Base-by-base conservation (phyloP, 2,329 filamentous ascomycete genomes). In the Knoxdaviesia capensis region DNA sequence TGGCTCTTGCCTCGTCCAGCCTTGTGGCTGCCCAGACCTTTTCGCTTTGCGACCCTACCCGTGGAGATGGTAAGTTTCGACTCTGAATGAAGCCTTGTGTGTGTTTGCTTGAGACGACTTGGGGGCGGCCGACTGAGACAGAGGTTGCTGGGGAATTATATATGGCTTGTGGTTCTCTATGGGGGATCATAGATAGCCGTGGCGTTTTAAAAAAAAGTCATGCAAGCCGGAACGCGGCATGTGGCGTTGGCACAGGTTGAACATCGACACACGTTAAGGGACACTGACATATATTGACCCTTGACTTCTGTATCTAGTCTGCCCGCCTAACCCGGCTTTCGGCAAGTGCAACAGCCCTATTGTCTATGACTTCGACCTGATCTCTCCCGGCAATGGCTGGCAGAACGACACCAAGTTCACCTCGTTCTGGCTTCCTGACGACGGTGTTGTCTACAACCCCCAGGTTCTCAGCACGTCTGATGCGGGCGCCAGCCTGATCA, bases 281-380 rank as follows among this genome's bases (percentile, higher is more conserved):
- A 30, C n/a, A 7, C 20, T 32, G 33, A 33, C 10, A 11, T 10
- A 11, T 32, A 11, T 10, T 36, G 10, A 40, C 38, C n/a, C 28
- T 7, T 29, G 8, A 20, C 30, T 40, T 28, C 6, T 31, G 28
- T 20, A 7, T 34, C 33, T 31, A 56, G 55, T 45, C 35, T 85
- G 80, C 54, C 68, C 74, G 29, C 55, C 78, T 34, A 64, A 84
- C 52, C 66, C 77, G 29, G 80, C 80, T 3, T 66, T 85, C 3
- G 77, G 45, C 35, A 41, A 48, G 20, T 47, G 47, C 44, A 33
- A 29, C 40, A 40, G 71, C 28, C 72, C 51, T 63, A 60, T 49
- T 31, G 41, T 38, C 39, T 56, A 79, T 53, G 77, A 85, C 59
- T 83, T 87, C 56, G 73, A 69, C 34, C 61, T 70, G 43, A 75